Base-by-base conservation (phyloP, 169 alveolate species). In the Eimeria acervulina region DNA sequence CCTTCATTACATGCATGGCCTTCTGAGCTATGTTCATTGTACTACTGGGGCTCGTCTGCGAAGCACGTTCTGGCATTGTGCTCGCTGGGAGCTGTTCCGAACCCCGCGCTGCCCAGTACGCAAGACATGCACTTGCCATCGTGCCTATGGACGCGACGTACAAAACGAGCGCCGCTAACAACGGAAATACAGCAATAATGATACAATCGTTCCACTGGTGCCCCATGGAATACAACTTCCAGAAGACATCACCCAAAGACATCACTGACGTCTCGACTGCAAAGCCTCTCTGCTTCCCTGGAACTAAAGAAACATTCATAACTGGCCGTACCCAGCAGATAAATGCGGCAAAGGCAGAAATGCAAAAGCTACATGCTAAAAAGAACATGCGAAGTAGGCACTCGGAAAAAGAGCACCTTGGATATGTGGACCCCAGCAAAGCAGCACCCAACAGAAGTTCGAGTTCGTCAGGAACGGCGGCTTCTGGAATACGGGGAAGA, bases 321-420 rank as follows among this genome's bases (percentile, higher is more conserved):
- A 92, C 33, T 31, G 90, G 95, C 91, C 78, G 90, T 59, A 61
- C 61, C 93, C 93, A 85, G 80, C 81, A 85, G n/a, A 85, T 44
- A 12, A 85, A 72, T 15, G 70, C 31, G 1, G 93, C 55, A 8
- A 85, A 85, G 3, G 80, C 47, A 36, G 80, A 85, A 33, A 85
- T 55, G 81, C 61, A 85, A 61, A 52, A 85, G 68, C 63, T 47
- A 12, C 68, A 36, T 33, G 80, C 80, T 36, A 85, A 36, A 44
- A 85, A 38, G 26, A 33, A 85, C 31, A 61, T 21, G 40, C 93
- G 76, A 7, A 85, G 59, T 44, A 52, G 44, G 68, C 93, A 85
- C 59, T 61, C 93, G 19, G 80, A 85, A 33, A 85, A 59, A 26
- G 21, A 55, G 19, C 61, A n/a, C 2, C 38, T 85, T 55, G 40